Base-by-base conservation (phyloP, 2,329 filamentous ascomycete species). In the Fusarium albidum region DNA sequence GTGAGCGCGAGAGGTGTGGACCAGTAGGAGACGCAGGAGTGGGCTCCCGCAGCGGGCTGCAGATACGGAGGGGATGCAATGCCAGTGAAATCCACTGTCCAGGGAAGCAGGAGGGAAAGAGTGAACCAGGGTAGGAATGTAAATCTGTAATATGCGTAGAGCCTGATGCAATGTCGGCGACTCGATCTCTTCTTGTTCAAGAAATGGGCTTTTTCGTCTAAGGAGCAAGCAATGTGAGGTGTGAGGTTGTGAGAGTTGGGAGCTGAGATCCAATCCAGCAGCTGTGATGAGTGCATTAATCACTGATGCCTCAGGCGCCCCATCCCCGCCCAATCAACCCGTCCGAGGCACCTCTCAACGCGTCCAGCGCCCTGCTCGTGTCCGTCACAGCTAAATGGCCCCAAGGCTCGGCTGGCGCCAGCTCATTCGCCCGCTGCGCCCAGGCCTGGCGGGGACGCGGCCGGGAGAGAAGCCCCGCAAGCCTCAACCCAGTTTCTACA, bases 401-500 rank as follows among this genome's bases (percentile, higher is more conserved):
- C 17, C 35, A 38, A 38, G 33, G 21, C 41, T 44, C 32, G 21
- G 14, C 43, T 46, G 44, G 44, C 44, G 35, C 28, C 28, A 25
- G 14, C 46, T 61, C 49, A 61, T 61, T 61, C 58, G 58, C 35
- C 42, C 33, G 46, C 27, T 31, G 31, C 29, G 15, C 33, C 52
- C 38, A 38, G 57, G 57, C 40, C 52, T 58, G 54, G 57, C 60
- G 57, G 57, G n/a, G 57, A 60, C 57, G 42, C 33, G 43, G 42
- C 43, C 44, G 21, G 29, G 39, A 55, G 34, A n/a, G 10, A n/a
- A 9, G 4, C 54, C 53, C 54, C 28, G 54, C 54, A 50, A 52
- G 57, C 45, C 43, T 58, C 44, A 53, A 44, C 44, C 53, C 47
- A 46, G 35, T 59, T 48, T 34, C 18, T 42, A n/a, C n/a, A 26